Conservation (phyloP, 31 red algal genomes). For the Porphyra umbilicalis region DNA sequence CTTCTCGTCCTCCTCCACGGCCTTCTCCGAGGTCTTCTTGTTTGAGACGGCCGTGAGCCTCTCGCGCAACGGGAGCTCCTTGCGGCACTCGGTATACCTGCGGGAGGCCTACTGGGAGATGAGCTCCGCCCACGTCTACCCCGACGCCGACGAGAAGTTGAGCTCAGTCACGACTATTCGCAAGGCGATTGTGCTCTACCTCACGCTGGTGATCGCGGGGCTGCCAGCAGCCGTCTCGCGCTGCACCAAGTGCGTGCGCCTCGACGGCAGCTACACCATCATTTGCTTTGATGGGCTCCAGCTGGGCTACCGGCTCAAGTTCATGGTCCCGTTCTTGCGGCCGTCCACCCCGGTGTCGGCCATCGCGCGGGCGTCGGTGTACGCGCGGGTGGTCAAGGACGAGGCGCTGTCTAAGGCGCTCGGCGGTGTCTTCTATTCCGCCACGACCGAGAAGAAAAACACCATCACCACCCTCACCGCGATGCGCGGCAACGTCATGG, state of each 20-base stretch:
- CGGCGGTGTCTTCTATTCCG: not conserved
- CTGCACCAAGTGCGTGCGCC: not conserved
- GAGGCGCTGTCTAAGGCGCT: not conserved
- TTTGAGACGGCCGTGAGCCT: not conserved
- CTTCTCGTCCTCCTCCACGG: not conserved
- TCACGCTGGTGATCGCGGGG: not conserved
- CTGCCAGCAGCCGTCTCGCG: not conserved
- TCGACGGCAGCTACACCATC: not conserved
- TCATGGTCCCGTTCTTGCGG: not conserved
- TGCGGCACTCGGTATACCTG: not conserved
- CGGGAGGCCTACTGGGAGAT: not conserved
- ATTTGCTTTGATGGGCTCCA: not conserved
- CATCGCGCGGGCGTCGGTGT: not conserved
- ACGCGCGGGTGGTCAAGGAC: not conserved
- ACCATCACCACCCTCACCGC: not conserved
- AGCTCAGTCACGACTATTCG: not conserved
- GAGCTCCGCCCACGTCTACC: not conserved
- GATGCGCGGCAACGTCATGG: not conserved
- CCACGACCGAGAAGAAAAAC: not conserved
- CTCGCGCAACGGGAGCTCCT: not conserved
- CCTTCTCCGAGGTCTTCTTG: not conserved
- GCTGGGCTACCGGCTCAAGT: not conserved
- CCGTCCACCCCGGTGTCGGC: not conserved
- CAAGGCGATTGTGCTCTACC: not conserved
- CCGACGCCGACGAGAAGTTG: not conserved